Base-by-base conservation (phyloP, 768 basidiomycete species). In the Neoboletus subvelutipes region DNA sequence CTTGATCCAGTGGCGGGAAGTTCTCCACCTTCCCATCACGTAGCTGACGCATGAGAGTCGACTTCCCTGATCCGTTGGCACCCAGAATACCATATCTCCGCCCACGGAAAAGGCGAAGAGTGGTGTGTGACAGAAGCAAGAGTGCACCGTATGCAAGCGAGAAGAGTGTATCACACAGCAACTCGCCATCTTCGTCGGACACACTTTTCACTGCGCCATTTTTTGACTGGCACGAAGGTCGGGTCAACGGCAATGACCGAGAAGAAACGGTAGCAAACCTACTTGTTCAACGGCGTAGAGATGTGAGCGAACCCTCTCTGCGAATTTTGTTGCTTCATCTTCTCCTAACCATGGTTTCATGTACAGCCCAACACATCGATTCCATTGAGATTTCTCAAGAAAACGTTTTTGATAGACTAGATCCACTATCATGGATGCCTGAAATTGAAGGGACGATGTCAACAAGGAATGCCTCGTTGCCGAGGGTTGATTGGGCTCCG, bases 101-200 rank as follows among this genome's bases (percentile, higher is more conserved):
- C 29, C 95, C 96, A 65, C 93, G 90, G 70, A 92, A 80, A 55
- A 98, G 83, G 58, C 90, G 88, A 57, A 98, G 81, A 29, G 82
- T 88, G 26, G 96, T 98, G 74, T 98, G 95, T 45, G 96, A 98
- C 62, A 98, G 83, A 60, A 98, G 83, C 9, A 98, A 80, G 46
- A 98, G 82, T 50, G 95, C 92, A 63, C 96, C 96, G 69, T 98
- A 98, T 20, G 96, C 94, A 58, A 98, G 81, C 26, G 94, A 97
- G 77, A 98, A 98, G 42, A 94, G 82, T 1, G 94, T 94, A 71
- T 98, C 87, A 68, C 94, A 94, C 45, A 97, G 78, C 45, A 95
- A 73, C 70, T 94, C 92, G 57, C 88, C 94, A 73, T 92, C 92
- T 55, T 85, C 86, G 33, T 81, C 77, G 39, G 77, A 73, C 31